Evolutionary conservation across 306 rosid genomes (phyloP).

Genomic region (Corylus heterophylla): DNA sequence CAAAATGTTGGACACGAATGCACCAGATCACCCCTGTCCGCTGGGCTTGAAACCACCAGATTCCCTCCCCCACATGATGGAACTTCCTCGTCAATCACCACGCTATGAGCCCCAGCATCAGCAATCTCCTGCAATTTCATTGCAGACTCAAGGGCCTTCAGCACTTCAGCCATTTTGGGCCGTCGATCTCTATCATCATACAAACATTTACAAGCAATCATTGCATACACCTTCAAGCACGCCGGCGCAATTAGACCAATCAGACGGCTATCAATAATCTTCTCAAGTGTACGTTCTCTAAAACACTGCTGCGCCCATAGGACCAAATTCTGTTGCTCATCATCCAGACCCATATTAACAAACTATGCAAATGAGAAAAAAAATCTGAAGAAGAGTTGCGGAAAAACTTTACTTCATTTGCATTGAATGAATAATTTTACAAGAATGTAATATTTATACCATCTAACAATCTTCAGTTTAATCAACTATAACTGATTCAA

Average conservation of each 20-base stretch:
- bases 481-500: no score
- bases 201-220: conserved; percentile 5
- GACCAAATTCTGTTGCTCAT: conserved; percentile 12
- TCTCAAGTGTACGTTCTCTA: neutral
- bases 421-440: no score
- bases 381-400: no score
- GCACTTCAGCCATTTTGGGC: conserved; percentile 18
- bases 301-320: conserved; percentile 1
- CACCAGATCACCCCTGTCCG: no score
- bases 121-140: conserved; percentile 8
- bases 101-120: neutral
- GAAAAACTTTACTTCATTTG: no score
- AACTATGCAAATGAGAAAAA: no score
- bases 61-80: no score
- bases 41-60: no score
- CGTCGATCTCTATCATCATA: neutral
- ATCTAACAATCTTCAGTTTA: no score
- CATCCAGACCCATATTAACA: conserved; percentile 5
- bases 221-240: neutral
- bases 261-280: conserved; percentile 4
- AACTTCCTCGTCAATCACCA: neutral
- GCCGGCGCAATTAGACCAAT: neutral
- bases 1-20: no score
- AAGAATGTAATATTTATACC: no score
- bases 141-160: conserved; percentile 16